Evolutionary conservation across 2,329 filamentous ascomycete species (phyloP).

Genomic region (Colletotrichum sp.): DNA sequence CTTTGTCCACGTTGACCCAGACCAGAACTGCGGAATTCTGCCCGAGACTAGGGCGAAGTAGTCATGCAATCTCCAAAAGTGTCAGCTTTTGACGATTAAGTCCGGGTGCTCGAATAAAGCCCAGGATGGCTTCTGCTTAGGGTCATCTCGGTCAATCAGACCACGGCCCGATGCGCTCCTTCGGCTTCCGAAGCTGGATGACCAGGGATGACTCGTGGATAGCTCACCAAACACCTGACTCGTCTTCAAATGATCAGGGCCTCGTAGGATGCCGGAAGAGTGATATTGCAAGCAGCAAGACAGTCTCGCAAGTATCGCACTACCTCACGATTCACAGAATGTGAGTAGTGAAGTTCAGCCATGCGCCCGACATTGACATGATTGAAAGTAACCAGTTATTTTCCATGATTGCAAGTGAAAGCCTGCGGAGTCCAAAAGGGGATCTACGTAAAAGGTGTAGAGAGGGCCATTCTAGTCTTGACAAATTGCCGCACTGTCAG

Average conservation of each 20-base stretch:
- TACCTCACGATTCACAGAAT: neutral
- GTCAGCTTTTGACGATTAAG: neutral
- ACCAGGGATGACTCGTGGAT: neutral
- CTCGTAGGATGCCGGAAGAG: neutral
- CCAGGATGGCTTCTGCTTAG: neutral
- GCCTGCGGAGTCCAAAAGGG: no score
- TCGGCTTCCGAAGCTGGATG: neutral
- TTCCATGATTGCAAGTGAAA: fast-evolving
- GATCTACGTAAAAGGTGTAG: fast-evolving
- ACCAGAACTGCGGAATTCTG: neutral
- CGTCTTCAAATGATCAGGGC: neutral
- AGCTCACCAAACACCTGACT: neutral
- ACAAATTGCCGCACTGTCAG: neutral
- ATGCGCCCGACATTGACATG: neutral
- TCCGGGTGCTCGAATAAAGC: neutral
- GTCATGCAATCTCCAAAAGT: neutral
- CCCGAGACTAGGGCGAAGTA: neutral
- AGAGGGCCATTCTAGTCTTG: neutral
- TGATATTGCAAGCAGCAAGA: neutral
- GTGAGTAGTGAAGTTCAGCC: neutral
- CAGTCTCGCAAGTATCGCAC: neutral
- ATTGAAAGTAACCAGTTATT: fast-evolving
- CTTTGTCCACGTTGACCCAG: neutral
- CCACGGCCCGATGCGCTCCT: neutral
- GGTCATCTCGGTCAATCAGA: neutral